These are phyloP conservation scores for Chrysoporthe deuterocubensis DNA, from an alignment of 2,329 filamentous ascomycete genomes.

Conservation along the genomic window DNA sequence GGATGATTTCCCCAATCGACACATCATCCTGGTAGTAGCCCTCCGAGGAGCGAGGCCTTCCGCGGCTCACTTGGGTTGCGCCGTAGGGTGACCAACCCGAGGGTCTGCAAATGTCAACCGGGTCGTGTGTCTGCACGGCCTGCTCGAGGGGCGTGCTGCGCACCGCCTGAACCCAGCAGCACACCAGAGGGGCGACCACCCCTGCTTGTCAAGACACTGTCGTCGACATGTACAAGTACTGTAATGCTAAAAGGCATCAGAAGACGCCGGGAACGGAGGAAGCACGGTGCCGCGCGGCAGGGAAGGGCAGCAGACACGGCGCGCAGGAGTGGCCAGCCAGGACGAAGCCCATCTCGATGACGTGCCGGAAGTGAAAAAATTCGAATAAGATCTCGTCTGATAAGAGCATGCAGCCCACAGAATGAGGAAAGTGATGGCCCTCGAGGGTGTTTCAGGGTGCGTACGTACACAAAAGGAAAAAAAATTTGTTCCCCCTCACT, in stretches of 20 bases:
- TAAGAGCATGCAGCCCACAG: constrained; percentile 7
- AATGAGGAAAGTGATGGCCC: constrained; percentile 6
- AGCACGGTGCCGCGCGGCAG: neutral
- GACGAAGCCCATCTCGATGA: neutral
- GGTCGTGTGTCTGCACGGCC: neutral
- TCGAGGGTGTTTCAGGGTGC: neutral
- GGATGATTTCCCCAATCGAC: neutral
- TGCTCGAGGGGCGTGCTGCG: neutral
- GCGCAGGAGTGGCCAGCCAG: neutral
- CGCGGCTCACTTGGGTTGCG: neutral
- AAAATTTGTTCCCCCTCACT: too few relatives aligned
- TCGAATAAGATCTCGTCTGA: neutral
- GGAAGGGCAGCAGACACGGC: neutral
- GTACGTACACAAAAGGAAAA: too few relatives aligned
- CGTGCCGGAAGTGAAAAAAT: neutral
- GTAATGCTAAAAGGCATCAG: neutral
- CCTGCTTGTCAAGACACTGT: neutral
- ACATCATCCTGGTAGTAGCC: neutral
- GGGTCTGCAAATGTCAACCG: neutral
- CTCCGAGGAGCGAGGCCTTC: neutral
- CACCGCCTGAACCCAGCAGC: neutral
- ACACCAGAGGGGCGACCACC: neutral
- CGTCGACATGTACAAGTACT: neutral
- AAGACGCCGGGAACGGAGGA: neutral
- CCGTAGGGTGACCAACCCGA: neutral